Conservation (phyloP, 176 grass and related monocot species). For the Oryza australiensis region DNA sequence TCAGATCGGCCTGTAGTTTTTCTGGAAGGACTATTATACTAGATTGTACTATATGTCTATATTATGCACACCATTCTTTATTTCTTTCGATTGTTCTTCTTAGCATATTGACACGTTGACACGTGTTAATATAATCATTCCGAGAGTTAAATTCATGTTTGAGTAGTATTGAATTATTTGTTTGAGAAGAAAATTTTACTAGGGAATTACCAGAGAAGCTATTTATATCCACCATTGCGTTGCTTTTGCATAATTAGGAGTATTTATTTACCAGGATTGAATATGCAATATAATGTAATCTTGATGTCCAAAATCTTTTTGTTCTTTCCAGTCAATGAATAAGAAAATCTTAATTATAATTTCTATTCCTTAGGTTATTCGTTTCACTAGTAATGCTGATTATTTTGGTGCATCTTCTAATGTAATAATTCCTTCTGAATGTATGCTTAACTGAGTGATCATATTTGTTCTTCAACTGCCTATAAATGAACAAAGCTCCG, state of each 20-base stretch:
- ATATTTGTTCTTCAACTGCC: not conserved
- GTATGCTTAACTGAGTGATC: not conserved
- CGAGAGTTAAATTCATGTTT: no score
- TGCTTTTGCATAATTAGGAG: not conserved
- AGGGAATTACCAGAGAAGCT: no score
- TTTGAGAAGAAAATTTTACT: no score
- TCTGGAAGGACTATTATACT: no score
- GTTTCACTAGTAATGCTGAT: not conserved
- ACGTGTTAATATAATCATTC: not conserved
- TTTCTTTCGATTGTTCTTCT: not conserved
- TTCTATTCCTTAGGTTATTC: not conserved
- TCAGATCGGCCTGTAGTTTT: not conserved
- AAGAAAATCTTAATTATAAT: not conserved
- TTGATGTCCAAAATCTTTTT: not conserved
- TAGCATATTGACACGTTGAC: not conserved
- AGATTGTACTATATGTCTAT: no score
- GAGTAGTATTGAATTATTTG: no score
- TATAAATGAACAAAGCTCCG: not conserved
- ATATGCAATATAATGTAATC: not conserved
- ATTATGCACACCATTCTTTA: not conserved
- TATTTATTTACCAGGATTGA: not conserved
- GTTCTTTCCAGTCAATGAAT: not conserved
- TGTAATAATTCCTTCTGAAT: constrained; percentile 1
- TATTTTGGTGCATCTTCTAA: not conserved
- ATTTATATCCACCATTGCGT: not conserved